These are phyloP conservation scores for Perkinsus chesapeaki DNA, from an alignment of 169 alveolate species.

Conservation along the genomic window DNA sequence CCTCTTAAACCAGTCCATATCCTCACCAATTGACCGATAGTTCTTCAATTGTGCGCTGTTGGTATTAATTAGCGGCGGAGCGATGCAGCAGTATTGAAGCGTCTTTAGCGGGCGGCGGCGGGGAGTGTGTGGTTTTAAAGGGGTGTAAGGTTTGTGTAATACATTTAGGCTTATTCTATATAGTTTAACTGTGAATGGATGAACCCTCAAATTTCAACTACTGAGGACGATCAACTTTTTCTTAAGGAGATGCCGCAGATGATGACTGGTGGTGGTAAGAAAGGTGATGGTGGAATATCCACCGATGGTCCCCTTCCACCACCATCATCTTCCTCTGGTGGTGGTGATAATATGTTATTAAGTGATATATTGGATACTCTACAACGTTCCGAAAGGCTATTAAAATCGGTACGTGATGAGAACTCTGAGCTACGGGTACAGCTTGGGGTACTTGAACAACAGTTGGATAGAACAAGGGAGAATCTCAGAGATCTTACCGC, in stretches of 20 bases:
- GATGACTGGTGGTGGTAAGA: neutral
- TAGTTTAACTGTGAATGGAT: neutral
- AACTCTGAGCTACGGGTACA: neutral
- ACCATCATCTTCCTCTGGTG: neutral
- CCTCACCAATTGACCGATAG: too few relatives aligned
- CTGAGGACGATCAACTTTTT: neutral
- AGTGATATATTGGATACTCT: neutral
- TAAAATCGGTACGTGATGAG: neutral
- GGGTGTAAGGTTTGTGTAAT: too few relatives aligned
- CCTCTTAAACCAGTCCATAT: too few relatives aligned
- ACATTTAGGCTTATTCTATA: too few relatives aligned
- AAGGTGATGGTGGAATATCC: neutral
- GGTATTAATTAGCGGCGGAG: too few relatives aligned
- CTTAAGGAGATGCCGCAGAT: neutral
- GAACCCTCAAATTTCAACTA: neutral
- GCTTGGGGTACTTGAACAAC: neutral
- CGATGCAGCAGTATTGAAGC: too few relatives aligned
- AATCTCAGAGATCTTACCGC: slow-evolving; percentile 1
- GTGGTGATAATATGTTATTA: neutral
- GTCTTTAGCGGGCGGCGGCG: too few relatives aligned
- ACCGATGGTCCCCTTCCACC: neutral
- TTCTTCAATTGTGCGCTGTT: too few relatives aligned
- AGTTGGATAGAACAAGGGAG: neutral
- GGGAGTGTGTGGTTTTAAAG: too few relatives aligned
- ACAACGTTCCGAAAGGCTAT: neutral